Evolutionary conservation across 257 asterid genomes (phyloP).

Genomic region (Fraxinus quadrangulata): DNA sequence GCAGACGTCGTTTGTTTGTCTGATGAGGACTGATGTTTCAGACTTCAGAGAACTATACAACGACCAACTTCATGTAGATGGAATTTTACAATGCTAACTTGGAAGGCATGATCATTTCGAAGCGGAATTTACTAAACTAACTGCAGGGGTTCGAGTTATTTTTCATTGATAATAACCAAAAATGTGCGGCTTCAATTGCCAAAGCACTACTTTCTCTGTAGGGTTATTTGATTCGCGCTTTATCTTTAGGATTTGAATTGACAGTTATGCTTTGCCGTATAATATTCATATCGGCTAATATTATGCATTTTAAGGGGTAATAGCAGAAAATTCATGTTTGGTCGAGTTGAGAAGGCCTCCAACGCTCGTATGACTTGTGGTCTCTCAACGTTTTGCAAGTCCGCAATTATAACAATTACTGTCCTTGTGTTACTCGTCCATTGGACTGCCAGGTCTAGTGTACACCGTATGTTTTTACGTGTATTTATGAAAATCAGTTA

Average conservation of each 20-base stretch:
- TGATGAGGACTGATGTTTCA: conserved; percentile 51
- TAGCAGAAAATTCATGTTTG: not conserved
- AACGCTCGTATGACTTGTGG: not conserved
- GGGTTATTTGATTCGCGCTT: too few species aligned
- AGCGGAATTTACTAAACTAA: not conserved
- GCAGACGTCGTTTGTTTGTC: conserved; percentile 63
- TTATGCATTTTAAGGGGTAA: too few species aligned
- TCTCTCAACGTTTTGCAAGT: not conserved
- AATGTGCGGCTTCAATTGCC: not conserved
- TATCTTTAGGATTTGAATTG: too few species aligned
- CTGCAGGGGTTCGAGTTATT: not conserved
- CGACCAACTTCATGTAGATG: not conserved
- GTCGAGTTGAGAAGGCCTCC: not conserved
- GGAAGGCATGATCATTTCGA: not conserved
- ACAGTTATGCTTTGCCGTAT: too few species aligned
- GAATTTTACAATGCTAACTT: not conserved
- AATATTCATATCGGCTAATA: too few species aligned
- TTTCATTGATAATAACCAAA: not conserved
- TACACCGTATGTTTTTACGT: not conserved
- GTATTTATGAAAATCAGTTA: not conserved
- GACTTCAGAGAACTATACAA: not conserved
- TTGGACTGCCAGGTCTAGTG: not conserved
- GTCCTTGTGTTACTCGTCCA: too few species aligned
- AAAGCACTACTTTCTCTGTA: too few species aligned
- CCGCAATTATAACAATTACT: too few species aligned